A percentile compares a stretch with the other conserved stretches of the same genome.
Evolutionary conservation across 2,329 filamentous ascomycete genomes (phyloP).

Genomic region (Sporothrix globosa): DNA sequence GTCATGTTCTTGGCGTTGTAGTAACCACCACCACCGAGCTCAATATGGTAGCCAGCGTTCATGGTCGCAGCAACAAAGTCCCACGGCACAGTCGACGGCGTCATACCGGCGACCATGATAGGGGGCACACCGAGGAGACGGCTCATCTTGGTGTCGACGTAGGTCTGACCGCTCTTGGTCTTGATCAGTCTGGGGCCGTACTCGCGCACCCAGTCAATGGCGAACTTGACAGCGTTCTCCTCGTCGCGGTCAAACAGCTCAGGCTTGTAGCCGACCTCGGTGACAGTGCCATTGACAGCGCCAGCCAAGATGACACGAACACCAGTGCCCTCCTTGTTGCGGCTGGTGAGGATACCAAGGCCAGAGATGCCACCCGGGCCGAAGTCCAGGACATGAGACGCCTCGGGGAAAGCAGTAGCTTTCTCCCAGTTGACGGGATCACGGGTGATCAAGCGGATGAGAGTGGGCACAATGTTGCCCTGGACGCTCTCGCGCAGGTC

Average conservation of each 20-base stretch:
- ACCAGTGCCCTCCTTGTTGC: constrained; percentile 98
- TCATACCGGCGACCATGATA: constrained; percentile 92
- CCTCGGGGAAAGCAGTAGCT: constrained; percentile 85
- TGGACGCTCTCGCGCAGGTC: constrained; percentile 73
- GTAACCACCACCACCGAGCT: constrained; percentile 87
- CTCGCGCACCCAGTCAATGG: constrained; percentile 96
- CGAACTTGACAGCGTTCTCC: constrained; percentile 91
- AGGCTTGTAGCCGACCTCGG: constrained; percentile 95
- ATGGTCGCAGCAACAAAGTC: constrained; percentile 91
- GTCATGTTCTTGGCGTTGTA: constrained; percentile 83
- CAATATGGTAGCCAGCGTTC: constrained; percentile 93
- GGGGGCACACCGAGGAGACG: constrained; percentile 81
- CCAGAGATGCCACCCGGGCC: constrained; percentile 96
- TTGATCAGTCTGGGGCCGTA: constrained; percentile 90
- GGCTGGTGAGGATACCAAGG: constrained; percentile 91
- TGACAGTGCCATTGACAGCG: constrained; percentile 84
- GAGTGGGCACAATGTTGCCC: constrained; percentile 79
- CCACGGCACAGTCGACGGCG: constrained; percentile 83
- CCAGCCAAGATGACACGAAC: constrained; percentile 95
- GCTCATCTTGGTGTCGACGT: constrained; percentile 96
- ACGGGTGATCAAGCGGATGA: constrained; percentile 91
- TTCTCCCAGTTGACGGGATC: constrained; percentile 96
- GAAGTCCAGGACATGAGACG: constrained; percentile 95
- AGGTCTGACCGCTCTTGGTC: constrained; percentile 85
- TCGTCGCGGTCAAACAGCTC: constrained; percentile 97